These are phyloP conservation scores for Cladosporium sp. DNA, from an alignment of 2,329 filamentous ascomycete species.

Conservation along the genomic window DNA sequence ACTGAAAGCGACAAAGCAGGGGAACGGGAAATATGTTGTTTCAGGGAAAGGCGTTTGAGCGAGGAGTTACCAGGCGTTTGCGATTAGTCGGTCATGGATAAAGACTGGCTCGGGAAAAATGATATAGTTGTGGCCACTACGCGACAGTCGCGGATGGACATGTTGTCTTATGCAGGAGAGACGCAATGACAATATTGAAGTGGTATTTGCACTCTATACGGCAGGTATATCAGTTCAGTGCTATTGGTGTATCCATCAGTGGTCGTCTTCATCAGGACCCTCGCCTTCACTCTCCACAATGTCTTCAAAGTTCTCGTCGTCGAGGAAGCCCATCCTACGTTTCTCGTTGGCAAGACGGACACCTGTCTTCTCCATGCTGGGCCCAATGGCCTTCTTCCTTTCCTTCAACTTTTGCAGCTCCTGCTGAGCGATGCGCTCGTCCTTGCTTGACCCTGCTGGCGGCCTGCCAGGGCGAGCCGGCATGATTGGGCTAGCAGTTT, in stretches of 20 bases:
- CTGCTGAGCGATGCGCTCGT: constrained; percentile 39
- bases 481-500: constrained; percentile 6
- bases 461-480: constrained; percentile 9
- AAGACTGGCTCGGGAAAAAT: not conserved
- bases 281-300: constrained; percentile 27
- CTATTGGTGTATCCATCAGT: not conserved
- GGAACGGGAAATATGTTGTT: not conserved
- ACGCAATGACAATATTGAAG: not conserved
- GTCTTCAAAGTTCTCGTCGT: constrained; percentile 49
- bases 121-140: not conserved
- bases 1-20: not conserved
- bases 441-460: constrained; percentile 27
- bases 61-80: constrained; percentile 7
- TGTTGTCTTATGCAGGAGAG: not conserved
- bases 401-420: constrained; percentile 47
- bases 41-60: constrained; percentile 9
- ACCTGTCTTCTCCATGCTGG: constrained; percentile 51
- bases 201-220: not conserved
- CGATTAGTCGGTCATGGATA: not conserved
- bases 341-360: constrained; percentile 50
- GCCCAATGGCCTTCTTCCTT: constrained; percentile 50
- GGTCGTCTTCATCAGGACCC: not conserved
- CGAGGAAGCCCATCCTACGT: constrained; percentile 46
- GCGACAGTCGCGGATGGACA: not conserved
- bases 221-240: not conserved